phyloP scores from a whole-genome alignment of 148 eudicot species.

The Camellia japonica region DNA sequence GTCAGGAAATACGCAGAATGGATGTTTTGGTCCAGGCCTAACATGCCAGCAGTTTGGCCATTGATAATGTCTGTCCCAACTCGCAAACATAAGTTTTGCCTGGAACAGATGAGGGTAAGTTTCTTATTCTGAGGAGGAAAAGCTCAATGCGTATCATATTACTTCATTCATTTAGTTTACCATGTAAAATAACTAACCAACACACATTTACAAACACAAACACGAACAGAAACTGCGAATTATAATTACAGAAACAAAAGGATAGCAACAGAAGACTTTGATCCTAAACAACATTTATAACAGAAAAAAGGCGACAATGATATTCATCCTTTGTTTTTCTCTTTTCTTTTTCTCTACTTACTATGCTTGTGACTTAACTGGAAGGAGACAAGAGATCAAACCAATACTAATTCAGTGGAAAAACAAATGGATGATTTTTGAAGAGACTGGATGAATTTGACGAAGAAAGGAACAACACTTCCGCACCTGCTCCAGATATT shows the following conservation, averaged over 20 bases:
- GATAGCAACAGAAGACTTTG: background rate
- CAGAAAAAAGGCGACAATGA: background rate
- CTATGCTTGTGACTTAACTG: background rate
- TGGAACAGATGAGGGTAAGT: too few relatives aligned
- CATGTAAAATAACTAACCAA: background rate
- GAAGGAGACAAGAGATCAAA: background rate
- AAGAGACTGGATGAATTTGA: background rate
- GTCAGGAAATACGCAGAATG: background rate
- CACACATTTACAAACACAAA: background rate
- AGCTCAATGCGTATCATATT: too few relatives aligned
- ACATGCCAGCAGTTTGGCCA: background rate
- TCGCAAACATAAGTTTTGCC: too few relatives aligned
- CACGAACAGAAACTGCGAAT: background rate
- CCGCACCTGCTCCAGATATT: conserved; percentile 32
- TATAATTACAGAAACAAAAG: conserved; percentile 13
- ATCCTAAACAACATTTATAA: background rate
- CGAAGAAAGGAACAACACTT: conserved; percentile 53
- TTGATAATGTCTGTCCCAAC: background rate
- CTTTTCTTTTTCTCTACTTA: background rate
- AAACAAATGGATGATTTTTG: background rate
- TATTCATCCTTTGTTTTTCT: background rate
- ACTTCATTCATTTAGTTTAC: too few relatives aligned
- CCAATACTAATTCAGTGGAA: background rate
- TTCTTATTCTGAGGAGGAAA: too few relatives aligned
- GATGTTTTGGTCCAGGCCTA: background rate